Percentiles rank a stretch among this genome's conserved stretches.
These are phyloP conservation scores for Exsudoporus frostii DNA, from an alignment of 768 basidiomycete species.

Conservation along the genomic window DNA sequence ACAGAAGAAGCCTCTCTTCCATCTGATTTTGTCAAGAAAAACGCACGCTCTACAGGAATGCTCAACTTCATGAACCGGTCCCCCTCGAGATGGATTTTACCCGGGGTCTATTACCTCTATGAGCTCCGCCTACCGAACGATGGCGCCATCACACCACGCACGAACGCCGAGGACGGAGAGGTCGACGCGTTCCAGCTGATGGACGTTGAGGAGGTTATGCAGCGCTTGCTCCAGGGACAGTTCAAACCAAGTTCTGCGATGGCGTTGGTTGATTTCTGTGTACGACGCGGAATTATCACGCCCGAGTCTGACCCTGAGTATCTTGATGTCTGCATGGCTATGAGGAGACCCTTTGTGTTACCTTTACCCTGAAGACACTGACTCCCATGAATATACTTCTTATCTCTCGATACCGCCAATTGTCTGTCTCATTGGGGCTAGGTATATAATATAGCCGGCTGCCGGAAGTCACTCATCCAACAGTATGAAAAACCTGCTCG, in stretches of 20 bases:
- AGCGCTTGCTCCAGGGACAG: slow-evolving; percentile 30
- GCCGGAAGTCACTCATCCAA: background rate
- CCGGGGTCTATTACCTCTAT: slow-evolving; percentile 44
- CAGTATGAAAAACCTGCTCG: too few species aligned
- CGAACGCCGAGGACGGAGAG: slow-evolving; percentile 40
- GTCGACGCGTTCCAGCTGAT: slow-evolving; percentile 42
- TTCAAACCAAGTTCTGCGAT: slow-evolving; percentile 45
- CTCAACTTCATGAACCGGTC: slow-evolving; percentile 43
- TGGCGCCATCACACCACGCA: slow-evolving; percentile 31
- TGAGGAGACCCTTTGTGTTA: slow-evolving; percentile 16
- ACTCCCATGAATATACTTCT: background rate
- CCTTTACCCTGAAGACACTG: slow-evolving; percentile 17
- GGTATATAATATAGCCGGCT: background rate
- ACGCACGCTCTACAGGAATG: slow-evolving; percentile 35
- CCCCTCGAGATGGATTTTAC: slow-evolving; percentile 41
- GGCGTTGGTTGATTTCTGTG: slow-evolving; percentile 41
- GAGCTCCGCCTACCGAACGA: slow-evolving; percentile 40
- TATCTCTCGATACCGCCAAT: background rate
- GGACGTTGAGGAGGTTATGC: slow-evolving; percentile 32
- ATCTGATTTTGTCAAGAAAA: slow-evolving; percentile 31
- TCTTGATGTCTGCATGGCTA: slow-evolving; percentile 24
- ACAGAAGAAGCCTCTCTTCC: slow-evolving; percentile 44
- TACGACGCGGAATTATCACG: slow-evolving; percentile 33
- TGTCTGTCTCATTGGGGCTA: background rate
- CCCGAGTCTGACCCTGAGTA: slow-evolving; percentile 24